These are phyloP conservation scores for Capsicum chinense DNA, from an alignment of 257 asterid species.

Conservation along the genomic window DNA sequence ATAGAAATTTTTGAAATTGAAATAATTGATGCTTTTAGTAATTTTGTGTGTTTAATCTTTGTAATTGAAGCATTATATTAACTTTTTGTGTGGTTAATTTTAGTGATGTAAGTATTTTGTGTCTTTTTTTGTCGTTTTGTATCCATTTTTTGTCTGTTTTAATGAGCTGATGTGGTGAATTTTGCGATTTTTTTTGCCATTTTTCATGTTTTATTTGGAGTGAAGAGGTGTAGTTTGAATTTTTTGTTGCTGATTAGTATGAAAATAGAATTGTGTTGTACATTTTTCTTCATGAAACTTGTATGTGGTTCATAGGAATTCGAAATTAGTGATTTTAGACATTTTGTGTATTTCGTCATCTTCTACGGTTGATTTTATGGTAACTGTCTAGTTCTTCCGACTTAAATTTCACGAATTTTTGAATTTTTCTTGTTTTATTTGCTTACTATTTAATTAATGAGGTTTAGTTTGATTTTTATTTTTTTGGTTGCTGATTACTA, in stretches of 20 bases:
- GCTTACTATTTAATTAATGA: neutral
- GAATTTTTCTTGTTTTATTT: neutral
- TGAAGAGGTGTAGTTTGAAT: no score
- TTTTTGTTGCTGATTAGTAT: no score
- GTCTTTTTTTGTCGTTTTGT: neutral
- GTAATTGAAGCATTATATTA: neutral
- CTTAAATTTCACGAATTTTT: neutral
- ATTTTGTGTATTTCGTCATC: neutral
- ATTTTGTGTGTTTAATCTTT: neutral
- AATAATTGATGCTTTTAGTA: neutral
- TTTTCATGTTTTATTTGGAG: no score
- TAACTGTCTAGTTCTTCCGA: neutral
- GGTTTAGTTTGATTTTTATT: neutral
- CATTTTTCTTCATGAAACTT: no score
- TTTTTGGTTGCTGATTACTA: no score
- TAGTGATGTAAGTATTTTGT: neutral
- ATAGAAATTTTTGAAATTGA: no score
- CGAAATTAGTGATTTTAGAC: no score
- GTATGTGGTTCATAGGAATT: no score
- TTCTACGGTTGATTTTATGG: neutral
- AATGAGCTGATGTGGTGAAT: neutral
- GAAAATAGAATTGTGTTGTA: no score
- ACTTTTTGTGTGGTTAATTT: neutral
- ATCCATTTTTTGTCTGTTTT: neutral
- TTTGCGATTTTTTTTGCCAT: no score